phyloP scores from a whole-genome alignment of 2,329 filamentous ascomycete genomes.

The Calonectria pauciramosa region DNA sequence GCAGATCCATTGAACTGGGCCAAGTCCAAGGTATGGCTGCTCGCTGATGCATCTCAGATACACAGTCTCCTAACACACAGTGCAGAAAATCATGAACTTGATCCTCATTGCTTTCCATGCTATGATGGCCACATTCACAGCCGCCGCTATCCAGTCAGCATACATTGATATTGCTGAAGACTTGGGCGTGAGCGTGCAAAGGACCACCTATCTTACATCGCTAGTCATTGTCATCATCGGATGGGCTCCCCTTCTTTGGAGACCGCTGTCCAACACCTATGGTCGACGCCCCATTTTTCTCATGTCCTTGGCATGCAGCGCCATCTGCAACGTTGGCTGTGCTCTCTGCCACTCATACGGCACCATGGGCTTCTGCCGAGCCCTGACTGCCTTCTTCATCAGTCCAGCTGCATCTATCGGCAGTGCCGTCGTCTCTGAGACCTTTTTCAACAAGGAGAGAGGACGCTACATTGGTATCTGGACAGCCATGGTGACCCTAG shows the following conservation, averaged over 20 bases:
- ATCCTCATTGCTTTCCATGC: constrained; percentile 69
- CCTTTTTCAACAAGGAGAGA: constrained; percentile 33
- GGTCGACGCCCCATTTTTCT: constrained; percentile 68
- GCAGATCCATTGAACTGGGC: constrained; percentile 23
- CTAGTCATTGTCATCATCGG: constrained; percentile 39
- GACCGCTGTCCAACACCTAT: constrained; percentile 65
- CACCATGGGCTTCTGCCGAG: constrained; percentile 63
- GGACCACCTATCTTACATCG: constrained; percentile 64
- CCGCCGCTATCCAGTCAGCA: constrained; percentile 66
- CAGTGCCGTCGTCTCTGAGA: constrained; percentile 35
- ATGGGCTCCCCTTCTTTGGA: constrained; percentile 64
- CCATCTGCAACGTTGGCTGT: constrained; percentile 65
- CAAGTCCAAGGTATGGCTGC: neutral
- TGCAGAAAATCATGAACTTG: constrained; percentile 65
- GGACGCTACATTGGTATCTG: constrained; percentile 36
- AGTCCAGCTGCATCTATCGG: constrained; percentile 57
- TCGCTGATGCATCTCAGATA: too few species aligned
- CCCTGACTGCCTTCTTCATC: constrained; percentile 67
- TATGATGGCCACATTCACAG: constrained; percentile 69
- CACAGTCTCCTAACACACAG: neutral
- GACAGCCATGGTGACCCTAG: constrained; percentile 39
- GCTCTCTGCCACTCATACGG: constrained; percentile 62
- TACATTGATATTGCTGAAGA: constrained; percentile 67
- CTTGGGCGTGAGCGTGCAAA: constrained; percentile 61
- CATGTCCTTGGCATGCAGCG: constrained; percentile 59